Evolutionary conservation across 768 basidiomycete species (phyloP).

Genomic region (Lentinula edodes): DNA sequence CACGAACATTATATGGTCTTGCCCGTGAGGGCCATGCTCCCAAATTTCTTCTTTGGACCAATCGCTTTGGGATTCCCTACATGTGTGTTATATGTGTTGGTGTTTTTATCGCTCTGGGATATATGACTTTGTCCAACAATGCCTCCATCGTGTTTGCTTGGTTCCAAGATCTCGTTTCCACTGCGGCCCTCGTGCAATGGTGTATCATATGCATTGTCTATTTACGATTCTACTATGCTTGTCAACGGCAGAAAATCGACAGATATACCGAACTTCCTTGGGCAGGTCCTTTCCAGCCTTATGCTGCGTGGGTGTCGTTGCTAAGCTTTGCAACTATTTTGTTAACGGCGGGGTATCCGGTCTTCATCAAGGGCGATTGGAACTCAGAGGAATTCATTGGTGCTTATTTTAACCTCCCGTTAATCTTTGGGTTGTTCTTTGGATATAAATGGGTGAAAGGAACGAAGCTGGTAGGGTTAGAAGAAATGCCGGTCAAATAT

Average conservation of each 20-base stretch:
- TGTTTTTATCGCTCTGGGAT: constrained; percentile 8
- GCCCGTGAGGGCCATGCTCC: constrained; percentile 49
- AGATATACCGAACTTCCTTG: constrained; percentile 12
- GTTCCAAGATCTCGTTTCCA: constrained; percentile 7
- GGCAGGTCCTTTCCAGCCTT: constrained; percentile 35
- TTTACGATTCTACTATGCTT: constrained; percentile 1
- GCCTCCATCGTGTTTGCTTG: constrained; percentile 6
- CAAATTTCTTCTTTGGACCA: constrained; percentile 35
- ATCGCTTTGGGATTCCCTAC: constrained; percentile 43
- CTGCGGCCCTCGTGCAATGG: constrained; percentile 3
- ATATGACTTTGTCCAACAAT: background rate
- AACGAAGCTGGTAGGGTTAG: constrained; percentile 22
- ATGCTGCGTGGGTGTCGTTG: constrained; percentile 23
- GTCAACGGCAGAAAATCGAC: constrained; percentile 13
- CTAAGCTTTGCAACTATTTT: constrained; percentile 21
- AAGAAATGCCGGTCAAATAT: constrained; percentile 5
- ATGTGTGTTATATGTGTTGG: constrained; percentile 32
- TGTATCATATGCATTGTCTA: constrained; percentile 1
- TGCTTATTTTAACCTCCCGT: constrained; percentile 42
- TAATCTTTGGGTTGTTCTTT: constrained; percentile 36
- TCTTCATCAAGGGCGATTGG: constrained; percentile 21
- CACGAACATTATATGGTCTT: constrained; percentile 48
- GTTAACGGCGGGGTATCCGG: constrained; percentile 10
- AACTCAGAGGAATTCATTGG: background rate
- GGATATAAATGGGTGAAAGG: constrained; percentile 37